Evolutionary conservation across 345 rosid genomes (phyloP).

Genomic region (Pugionium cornutum): DNA sequence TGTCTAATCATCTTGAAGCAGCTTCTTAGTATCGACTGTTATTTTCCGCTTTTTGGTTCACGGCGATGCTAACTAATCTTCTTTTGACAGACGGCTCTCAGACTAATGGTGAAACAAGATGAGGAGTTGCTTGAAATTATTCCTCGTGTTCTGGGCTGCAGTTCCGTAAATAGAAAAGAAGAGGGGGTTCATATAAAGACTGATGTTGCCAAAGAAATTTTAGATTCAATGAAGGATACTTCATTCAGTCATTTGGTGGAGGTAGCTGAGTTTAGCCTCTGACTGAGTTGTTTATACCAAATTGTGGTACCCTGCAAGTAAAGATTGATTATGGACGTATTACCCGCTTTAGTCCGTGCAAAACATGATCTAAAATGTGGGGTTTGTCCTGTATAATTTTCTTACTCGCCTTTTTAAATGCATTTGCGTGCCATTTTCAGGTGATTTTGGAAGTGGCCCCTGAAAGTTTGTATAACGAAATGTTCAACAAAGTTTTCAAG

Average conservation of each 20-base stretch:
- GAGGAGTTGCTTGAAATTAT: slow-evolving; percentile 64
- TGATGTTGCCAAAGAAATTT: slow-evolving; percentile 40
- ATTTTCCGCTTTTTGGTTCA: neutral
- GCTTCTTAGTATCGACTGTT: slow-evolving; percentile 8
- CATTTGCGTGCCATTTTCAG: slow-evolving; percentile 46
- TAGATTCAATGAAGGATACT: slow-evolving; percentile 68
- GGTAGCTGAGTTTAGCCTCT: slow-evolving; percentile 41
- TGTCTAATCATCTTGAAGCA: slow-evolving; percentile 4
- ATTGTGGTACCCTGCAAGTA: slow-evolving; percentile 13
- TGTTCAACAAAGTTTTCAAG: slow-evolving; percentile 68
- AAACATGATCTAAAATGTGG: slow-evolving; percentile 14
- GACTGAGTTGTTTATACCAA: slow-evolving; percentile 15
- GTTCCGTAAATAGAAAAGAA: slow-evolving; percentile 37
- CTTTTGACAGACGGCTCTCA: slow-evolving; percentile 68
- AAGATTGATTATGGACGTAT: neutral
- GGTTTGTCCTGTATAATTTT: neutral
- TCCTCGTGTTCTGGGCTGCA: slow-evolving; percentile 64
- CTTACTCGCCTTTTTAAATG: neutral
- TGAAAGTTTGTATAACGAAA: slow-evolving; percentile 65
- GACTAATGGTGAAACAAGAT: slow-evolving; percentile 63
- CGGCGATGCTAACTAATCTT: slow-evolving; percentile 21
- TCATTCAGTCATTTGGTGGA: slow-evolving; percentile 91
- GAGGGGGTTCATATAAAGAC: slow-evolving; percentile 51
- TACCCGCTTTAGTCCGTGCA: neutral
- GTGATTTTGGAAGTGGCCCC: slow-evolving; percentile 90